Evolutionary conservation across 192 early-diverging fungal species (phyloP), one percentile per base, ranked within the genome.

Genomic region (Haplosporangium gracile): DNA sequence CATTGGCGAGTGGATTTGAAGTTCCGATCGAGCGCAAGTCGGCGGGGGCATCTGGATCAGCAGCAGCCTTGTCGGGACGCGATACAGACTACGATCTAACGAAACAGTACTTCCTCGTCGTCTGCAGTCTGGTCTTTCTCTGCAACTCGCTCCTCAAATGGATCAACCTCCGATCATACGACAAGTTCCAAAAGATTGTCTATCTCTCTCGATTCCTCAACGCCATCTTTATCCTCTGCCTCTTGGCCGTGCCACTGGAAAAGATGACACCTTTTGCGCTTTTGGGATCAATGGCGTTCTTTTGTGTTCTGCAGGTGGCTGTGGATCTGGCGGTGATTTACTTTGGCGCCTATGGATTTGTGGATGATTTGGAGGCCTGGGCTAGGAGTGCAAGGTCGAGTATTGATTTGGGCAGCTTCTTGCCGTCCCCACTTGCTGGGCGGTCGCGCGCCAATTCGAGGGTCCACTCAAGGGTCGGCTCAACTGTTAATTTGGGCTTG

Each of bases 251-350:
- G 1, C 82, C 82, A 5, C 26, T 63, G 22, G 72, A 83, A 0
- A 69, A 78, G 72, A 75, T 83, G 82, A 83, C 82, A 7, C 77
- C 82, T 0, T 83, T 83, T 57, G 82, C 72, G 2, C 40, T 83
- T 4, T 53, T 83, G 39, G 82, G 82, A 2, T 79, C 77, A 5
- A 79, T 78, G 82, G 72, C 77, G 0, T 74, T 79, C 45, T 83
- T 83, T 68, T 83, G 82, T 47, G 72, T 70, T 0, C 4, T 83
- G 1, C 76, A 78, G 18, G 82, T 83, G 0, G 82, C 63, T 3
- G 82, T 83, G 22, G 82, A 83, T 63, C 47, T 83, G 40, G 82
- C 77, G 5, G 82, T 83, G 47, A 83, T 83, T 45, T 83, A 83
- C 63, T 83, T 83, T 29, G 82, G 82, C 24, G 82, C 82, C 1